phyloP scores from a whole-genome alignment of 225 moss, liverwort and hornwort genomes.

The Sphagnum tenellum region DNA sequence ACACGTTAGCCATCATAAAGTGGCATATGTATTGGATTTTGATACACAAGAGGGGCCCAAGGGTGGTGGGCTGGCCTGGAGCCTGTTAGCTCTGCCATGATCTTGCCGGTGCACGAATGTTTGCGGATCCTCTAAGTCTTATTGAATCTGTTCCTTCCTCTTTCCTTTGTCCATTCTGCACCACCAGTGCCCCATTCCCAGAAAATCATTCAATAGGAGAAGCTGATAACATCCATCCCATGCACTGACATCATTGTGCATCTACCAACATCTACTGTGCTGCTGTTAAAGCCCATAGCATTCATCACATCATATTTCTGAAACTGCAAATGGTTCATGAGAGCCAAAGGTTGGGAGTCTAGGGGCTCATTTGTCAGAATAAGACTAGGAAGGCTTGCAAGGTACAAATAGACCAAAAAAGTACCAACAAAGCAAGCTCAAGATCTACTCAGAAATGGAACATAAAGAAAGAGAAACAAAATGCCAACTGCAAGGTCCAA shows the following conservation, averaged over 20 bases:
- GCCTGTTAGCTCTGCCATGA: slow-evolving; percentile 20
- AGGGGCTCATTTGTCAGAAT: no score
- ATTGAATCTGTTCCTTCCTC: slow-evolving; percentile 14
- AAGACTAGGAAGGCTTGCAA: no score
- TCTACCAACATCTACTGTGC: not conserved
- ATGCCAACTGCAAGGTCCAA: not conserved
- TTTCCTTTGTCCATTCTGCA: slow-evolving; percentile 31
- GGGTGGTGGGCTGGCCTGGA: no score
- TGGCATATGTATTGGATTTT: no score
- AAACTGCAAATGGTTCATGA: not conserved
- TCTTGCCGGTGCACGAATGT: slow-evolving; percentile 18
- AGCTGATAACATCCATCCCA: not conserved
- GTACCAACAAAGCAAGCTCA: not conserved
- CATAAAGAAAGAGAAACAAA: not conserved
- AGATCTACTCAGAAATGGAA: no score
- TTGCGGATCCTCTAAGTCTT: slow-evolving; percentile 17
- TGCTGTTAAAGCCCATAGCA: not conserved
- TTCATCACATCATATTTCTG: not conserved
- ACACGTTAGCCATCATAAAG: no score
- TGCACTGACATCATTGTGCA: not conserved
- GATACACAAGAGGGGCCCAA: no score
- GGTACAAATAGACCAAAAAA: no score
- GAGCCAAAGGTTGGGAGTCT: no score
- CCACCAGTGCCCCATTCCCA: not conserved
- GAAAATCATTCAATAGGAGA: not conserved